A percentile compares a stretch with the other conserved stretches of the same genome.
These are phyloP conservation scores for Talaromyces islandicus DNA, from an alignment of 2,329 filamentous ascomycete species.

Conservation along the genomic window DNA sequence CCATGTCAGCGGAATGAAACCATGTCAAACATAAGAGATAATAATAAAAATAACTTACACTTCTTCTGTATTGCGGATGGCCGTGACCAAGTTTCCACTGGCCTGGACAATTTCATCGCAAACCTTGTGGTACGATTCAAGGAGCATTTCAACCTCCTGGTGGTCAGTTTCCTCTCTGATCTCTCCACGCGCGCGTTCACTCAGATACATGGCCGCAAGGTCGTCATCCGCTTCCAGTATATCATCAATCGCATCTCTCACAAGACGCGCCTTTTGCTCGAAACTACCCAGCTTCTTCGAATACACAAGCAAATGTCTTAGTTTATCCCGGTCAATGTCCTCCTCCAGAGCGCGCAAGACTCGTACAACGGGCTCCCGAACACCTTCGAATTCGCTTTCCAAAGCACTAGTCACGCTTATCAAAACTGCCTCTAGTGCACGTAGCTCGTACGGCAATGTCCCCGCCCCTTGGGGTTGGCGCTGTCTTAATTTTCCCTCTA, in stretches of 20 bases:
- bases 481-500: constrained; percentile 86
- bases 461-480: constrained; percentile 52
- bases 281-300: constrained; percentile 96
- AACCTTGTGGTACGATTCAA: constrained; percentile 96
- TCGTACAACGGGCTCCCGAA: constrained; percentile 84
- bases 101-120: constrained; percentile 97
- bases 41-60: constrained; percentile 64
- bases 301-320: constrained; percentile 83
- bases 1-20: constrained; percentile 12
- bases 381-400: constrained; percentile 89
- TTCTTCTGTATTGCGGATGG: constrained; percentile 96
- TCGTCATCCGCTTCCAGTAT: constrained; percentile 95
- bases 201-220: constrained; percentile 88
- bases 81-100: constrained; percentile 84
- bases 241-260: constrained; percentile 91
- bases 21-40: background rate
- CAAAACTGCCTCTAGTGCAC: constrained; percentile 88
- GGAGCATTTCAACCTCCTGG: constrained; percentile 91
- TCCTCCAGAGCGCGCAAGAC: constrained; percentile 89
- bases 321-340: constrained; percentile 91
- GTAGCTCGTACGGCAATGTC: constrained; percentile 86
- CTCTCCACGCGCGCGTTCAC: constrained; percentile 73
- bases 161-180: constrained; percentile 76
- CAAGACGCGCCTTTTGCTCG: constrained; percentile 91
- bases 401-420: constrained; percentile 89